Base-by-base conservation (phyloP, 495 filamentous ascomycete genomes). In the Aspergillus sclerotiicarbonarius region DNA sequence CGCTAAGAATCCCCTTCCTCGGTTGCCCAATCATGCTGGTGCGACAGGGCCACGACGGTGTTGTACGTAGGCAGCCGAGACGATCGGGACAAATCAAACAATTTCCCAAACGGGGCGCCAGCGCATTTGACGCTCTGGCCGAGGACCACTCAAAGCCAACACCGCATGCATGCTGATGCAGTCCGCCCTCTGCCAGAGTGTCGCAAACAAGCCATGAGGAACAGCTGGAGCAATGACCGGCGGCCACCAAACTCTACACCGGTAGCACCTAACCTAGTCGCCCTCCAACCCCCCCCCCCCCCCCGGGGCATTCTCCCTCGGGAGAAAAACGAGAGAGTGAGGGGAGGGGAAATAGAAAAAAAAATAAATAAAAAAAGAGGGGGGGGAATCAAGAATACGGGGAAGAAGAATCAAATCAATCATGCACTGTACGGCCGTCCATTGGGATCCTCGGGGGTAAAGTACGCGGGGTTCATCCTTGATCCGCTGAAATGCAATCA, bases 401-500 rank as follows among this genome's bases (percentile, higher is more conserved):
- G n/a, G n/a, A n/a, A n/a, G n/a, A n/a, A n/a, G n/a, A n/a, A n/a
- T n/a, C n/a, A n/a, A 30, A 49, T 6, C 20, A 49, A 37, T 18
- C n/a, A 55, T 55, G 25, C 43, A 58, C 39, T 43, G n/a, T 43
- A 46, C 33, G 52, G 31, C 18, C 33, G 30, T 55, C 51, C 51
- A 52, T 32, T 47, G 30, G 19, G 29, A 48, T 33, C 44, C 25
- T 21, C n/a, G 7, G 43, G 33, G 19, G 35, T 39, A 51, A 57
- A 56, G 35, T 57, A 56, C 46, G 39, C 30, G 57, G 41, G 37
- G 19, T 49, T 56, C 56, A 48, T 52, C 58, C 60, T 55, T 53
- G 55, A 53, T 57, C 56, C 64, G 53, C 53, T 60, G 56, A 48
- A 64, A 63, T 62, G 61, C 61, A 61, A 65, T 37, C 30, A 60